Percentiles rank a stretch among this genome's conserved stretches.
These are phyloP conservation scores for Bacidia rubella DNA, from an alignment of 495 filamentous ascomycete genomes.

Conservation along the genomic window DNA sequence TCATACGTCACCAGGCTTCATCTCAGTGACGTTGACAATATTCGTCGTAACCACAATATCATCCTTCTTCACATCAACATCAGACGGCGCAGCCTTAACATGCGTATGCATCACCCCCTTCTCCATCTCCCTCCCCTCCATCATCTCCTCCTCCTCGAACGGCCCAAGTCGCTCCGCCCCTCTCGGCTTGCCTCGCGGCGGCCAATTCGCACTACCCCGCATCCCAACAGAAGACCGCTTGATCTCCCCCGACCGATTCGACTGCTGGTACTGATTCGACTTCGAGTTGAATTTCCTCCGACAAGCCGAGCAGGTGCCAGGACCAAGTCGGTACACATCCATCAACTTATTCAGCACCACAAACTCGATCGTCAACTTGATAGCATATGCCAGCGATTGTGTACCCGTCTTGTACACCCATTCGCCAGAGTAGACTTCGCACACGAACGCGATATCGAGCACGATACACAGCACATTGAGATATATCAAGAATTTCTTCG, in stretches of 20 bases:
- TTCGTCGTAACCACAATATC: constrained; percentile 3
- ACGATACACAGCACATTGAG: constrained; percentile 38
- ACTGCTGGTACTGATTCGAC: not conserved
- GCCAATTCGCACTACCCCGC: not conserved
- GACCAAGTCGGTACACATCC: constrained; percentile 15
- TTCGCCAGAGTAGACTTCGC: constrained; percentile 32
- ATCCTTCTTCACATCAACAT: not conserved
- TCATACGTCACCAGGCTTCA: not conserved
- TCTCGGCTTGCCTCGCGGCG: not conserved
- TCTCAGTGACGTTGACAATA: not conserved
- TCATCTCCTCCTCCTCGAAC: constrained; percentile 5
- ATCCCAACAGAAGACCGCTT: not conserved
- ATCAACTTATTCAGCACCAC: constrained; percentile 36
- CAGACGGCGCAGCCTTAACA: not conserved
- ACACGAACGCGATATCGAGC: constrained; percentile 35
- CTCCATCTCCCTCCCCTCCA: not conserved
- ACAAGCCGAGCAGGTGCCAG: constrained; percentile 7
- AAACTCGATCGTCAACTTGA: constrained; percentile 43
- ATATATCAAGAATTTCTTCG: constrained; percentile 40
- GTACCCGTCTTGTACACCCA: constrained; percentile 37
- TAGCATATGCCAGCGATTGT: constrained; percentile 37
- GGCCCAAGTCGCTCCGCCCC: constrained; percentile 5
- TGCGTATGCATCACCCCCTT: constrained; percentile 2
- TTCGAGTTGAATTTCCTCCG: constrained; percentile 7
- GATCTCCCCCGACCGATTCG: not conserved